These are phyloP conservation scores for Colletotrichum cereale DNA, from an alignment of 2,329 filamentous ascomycete species.

Conservation along the genomic window DNA sequence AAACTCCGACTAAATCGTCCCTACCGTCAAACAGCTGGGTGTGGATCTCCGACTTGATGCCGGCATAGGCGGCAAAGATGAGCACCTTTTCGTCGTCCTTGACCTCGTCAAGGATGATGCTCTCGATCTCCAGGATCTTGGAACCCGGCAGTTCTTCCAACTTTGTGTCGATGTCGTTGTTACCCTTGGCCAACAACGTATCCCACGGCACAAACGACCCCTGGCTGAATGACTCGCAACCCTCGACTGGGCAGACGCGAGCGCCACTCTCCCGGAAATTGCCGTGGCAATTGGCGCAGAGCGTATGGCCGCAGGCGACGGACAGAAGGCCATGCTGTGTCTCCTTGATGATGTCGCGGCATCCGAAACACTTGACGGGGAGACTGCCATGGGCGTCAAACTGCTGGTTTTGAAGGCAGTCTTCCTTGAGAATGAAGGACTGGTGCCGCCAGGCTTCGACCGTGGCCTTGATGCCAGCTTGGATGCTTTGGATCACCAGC, in stretches of 20 bases:
- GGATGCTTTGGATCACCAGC: slow-evolving; percentile 41
- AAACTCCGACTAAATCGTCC: slow-evolving; percentile 36
- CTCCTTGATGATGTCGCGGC: not conserved
- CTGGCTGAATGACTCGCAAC: not conserved
- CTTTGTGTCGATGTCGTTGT: not conserved
- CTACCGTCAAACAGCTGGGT: slow-evolving; percentile 33
- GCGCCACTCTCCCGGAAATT: not conserved
- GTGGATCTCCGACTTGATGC: slow-evolving; percentile 47
- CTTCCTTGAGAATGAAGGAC: slow-evolving; percentile 7
- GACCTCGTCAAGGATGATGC: slow-evolving; percentile 43
- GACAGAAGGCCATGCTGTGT: slow-evolving; percentile 1
- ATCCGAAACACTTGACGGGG: slow-evolving; percentile 5
- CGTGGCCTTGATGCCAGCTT: slow-evolving; percentile 21
- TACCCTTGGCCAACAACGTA: not conserved
- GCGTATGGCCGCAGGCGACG: slow-evolving; percentile 28
- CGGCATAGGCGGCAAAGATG: slow-evolving; percentile 53
- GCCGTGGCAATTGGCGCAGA: slow-evolving; percentile 7
- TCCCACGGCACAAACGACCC: slow-evolving; percentile 8
- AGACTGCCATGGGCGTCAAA: not conserved
- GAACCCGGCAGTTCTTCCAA: not conserved
- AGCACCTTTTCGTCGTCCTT: slow-evolving; percentile 45
- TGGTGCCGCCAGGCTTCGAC: slow-evolving; percentile 10
- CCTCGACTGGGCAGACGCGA: slow-evolving; percentile 1
- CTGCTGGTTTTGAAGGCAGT: not conserved
- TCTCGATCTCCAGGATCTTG: slow-evolving; percentile 45